Evolutionary conservation across 805 yeast species (phyloP).

Genomic region (Ogataea ganodermae): DNA sequence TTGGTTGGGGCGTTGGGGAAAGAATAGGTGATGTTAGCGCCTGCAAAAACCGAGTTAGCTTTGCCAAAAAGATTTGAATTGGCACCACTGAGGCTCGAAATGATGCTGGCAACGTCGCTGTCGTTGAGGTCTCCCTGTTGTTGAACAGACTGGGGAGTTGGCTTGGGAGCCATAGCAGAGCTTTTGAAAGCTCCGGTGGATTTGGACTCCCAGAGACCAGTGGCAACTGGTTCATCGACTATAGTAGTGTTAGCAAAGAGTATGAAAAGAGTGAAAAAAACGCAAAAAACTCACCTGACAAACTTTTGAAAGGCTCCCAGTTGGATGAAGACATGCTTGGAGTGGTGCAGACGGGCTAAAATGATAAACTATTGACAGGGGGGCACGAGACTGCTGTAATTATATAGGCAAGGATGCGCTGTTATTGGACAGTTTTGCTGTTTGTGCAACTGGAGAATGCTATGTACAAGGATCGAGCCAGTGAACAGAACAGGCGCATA

Average conservation of each 20-base stretch:
- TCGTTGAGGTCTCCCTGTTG: constrained; percentile 18
- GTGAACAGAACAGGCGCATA: constrained; percentile 4
- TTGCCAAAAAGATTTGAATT: constrained; percentile 27
- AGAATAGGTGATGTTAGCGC: constrained; percentile 15
- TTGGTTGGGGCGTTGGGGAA: constrained; percentile 11
- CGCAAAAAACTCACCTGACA: constrained; percentile 24
- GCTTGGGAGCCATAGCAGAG: constrained; percentile 21
- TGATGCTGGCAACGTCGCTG: constrained; percentile 36
- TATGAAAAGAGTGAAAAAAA: not conserved
- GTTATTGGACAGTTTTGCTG: not conserved
- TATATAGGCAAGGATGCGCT: not conserved
- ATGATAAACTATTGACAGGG: constrained; percentile 2
- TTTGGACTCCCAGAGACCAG: constrained; percentile 33
- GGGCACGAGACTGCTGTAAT: not conserved
- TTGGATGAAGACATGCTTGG: constrained; percentile 23
- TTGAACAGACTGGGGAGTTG: constrained; percentile 18
- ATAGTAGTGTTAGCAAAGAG: constrained; percentile 4
- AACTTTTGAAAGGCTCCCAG: constrained; percentile 28
- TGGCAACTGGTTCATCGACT: constrained; percentile 32
- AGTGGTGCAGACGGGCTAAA: not conserved
- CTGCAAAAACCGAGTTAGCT: constrained; percentile 30
- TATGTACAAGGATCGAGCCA: constrained; percentile 8
- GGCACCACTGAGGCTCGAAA: constrained; percentile 34
- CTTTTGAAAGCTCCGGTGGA: constrained; percentile 24
- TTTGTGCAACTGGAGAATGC: constrained; percentile 7